Evolutionary conservation across 108 stramenopile genomes (phyloP).

Genomic region (Mediolabrus comicus): DNA sequence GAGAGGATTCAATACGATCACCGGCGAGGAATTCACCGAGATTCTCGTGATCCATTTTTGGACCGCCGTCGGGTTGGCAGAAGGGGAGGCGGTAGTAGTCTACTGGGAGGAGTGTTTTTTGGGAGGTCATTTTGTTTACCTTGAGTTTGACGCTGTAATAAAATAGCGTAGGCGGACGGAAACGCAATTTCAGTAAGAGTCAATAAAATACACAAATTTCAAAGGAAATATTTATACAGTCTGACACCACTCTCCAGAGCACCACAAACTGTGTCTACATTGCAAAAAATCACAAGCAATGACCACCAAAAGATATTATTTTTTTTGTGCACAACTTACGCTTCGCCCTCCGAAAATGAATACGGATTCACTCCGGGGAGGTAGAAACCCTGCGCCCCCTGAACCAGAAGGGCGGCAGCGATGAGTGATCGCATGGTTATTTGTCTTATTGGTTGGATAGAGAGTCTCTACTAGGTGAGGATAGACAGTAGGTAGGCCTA

Average conservation of each 20-base stretch:
- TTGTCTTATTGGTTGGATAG: too few species aligned
- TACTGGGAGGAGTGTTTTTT: constrained; percentile 87
- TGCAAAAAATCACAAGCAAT: not conserved
- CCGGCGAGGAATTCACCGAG: constrained; percentile 98
- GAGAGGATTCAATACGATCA: constrained; percentile 96
- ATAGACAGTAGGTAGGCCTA: too few species aligned
- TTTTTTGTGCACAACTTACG: constrained; percentile 35
- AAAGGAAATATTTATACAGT: too few species aligned
- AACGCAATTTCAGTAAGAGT: not conserved
- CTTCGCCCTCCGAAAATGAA: constrained; percentile 67
- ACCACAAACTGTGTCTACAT: not conserved
- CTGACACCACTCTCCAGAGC: too few species aligned
- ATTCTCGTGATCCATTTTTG: constrained; percentile 89
- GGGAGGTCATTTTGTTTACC: constrained; percentile 91
- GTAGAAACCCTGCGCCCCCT: constrained; percentile 61
- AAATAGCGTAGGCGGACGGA: not conserved
- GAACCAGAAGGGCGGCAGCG: constrained; percentile 11
- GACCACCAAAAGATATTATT: not conserved
- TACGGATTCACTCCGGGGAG: constrained; percentile 86
- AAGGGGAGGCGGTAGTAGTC: constrained; percentile 97
- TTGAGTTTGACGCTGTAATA: constrained; percentile 79
- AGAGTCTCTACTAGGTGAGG: too few species aligned
- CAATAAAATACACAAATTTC: too few species aligned
- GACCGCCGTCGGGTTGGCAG: constrained; percentile 87
- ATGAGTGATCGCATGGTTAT: not conserved